These are phyloP conservation scores for Clitocybe nebularis DNA, from an alignment of 1,284 basidiomycete genomes.

Conservation along the genomic window DNA sequence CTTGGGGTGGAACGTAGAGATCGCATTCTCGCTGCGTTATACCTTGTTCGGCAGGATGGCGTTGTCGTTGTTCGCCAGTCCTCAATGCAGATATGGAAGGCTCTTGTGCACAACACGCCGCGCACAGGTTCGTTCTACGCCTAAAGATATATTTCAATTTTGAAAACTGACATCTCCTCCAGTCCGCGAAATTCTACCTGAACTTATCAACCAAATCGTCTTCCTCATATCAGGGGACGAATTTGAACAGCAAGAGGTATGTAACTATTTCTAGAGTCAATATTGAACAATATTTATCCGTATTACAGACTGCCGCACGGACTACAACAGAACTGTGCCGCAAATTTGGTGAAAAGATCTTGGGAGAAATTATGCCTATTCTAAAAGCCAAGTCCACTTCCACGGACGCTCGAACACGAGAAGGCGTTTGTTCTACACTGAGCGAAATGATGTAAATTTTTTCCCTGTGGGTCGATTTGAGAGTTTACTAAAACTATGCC, in stretches of 20 bases:
- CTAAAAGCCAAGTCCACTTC: conserved; percentile 71
- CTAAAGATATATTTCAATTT: neutral
- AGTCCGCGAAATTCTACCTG: conserved; percentile 93
- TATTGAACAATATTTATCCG: conserved; percentile 7
- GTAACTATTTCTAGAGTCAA: conserved; percentile 7
- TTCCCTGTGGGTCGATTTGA: neutral
- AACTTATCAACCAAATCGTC: conserved; percentile 78
- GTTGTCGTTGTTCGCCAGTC: conserved; percentile 89
- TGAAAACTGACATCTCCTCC: conserved; percentile 14
- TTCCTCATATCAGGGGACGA: conserved; percentile 76
- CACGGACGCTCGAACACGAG: conserved; percentile 70
- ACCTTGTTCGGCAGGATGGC: conserved; percentile 92
- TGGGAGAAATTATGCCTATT: conserved; percentile 82
- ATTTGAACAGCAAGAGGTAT: conserved; percentile 88
- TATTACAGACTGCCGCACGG: conserved; percentile 71
- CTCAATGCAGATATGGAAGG: conserved; percentile 98
- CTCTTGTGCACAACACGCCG: conserved; percentile 88
- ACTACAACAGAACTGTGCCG: conserved; percentile 88
- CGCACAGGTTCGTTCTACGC: conserved; percentile 58
- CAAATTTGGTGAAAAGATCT: conserved; percentile 93
- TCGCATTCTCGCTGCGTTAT: conserved; percentile 87
- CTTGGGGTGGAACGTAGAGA: conserved; percentile 89
- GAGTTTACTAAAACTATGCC: conserved; percentile 2
- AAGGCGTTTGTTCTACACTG: conserved; percentile 87
- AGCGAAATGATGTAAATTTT: conserved; percentile 76